These are phyloP conservation scores for Lecanosticta acicola DNA, from an alignment of 2,329 filamentous ascomycete genomes.

Conservation along the genomic window DNA sequence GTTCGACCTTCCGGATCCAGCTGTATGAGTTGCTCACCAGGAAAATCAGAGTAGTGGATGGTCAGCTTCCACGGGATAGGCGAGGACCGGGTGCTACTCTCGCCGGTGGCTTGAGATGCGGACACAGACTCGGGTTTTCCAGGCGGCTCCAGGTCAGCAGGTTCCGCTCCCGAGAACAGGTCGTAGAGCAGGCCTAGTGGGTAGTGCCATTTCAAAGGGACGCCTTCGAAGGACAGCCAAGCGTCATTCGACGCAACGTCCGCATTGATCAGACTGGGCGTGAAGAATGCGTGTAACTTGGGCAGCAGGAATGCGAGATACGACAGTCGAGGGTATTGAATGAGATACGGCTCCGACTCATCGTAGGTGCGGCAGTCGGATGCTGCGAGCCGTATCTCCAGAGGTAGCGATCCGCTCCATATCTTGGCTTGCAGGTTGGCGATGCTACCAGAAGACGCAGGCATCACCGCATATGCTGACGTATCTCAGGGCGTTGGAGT, in stretches of 20 bases:
- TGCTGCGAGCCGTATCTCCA: slow-evolving; percentile 55
- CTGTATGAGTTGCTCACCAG: slow-evolving; percentile 52
- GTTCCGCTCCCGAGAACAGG: slow-evolving; percentile 57
- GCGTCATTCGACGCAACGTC: slow-evolving; percentile 48
- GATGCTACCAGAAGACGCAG: slow-evolving; percentile 24
- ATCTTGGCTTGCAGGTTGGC: slow-evolving; percentile 45
- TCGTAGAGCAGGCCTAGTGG: slow-evolving; percentile 65
- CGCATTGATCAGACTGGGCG: slow-evolving; percentile 53
- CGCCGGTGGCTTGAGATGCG: slow-evolving; percentile 10
- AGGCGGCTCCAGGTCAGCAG: slow-evolving; percentile 31
- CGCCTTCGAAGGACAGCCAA: slow-evolving; percentile 63
- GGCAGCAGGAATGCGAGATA: slow-evolving; percentile 63
- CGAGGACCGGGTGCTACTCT: slow-evolving; percentile 2
- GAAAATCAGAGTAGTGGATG: slow-evolving; percentile 56
- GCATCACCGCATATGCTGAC: slow-evolving; percentile 20
- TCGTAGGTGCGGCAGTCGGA: slow-evolving; percentile 57
- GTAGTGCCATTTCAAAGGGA: slow-evolving; percentile 67
- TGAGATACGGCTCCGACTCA: slow-evolving; percentile 55
- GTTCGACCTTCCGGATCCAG: slow-evolving; percentile 52
- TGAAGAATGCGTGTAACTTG: slow-evolving; percentile 59
- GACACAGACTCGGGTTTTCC: slow-evolving; percentile 1
- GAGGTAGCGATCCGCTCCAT: slow-evolving; percentile 55
- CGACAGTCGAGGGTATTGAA: slow-evolving; percentile 59
- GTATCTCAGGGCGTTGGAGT: not conserved
- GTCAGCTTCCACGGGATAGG: slow-evolving; percentile 58